Conservation (phyloP, 2,329 filamentous ascomycete genomes). For the Aspergillus carbonarius region DNA sequence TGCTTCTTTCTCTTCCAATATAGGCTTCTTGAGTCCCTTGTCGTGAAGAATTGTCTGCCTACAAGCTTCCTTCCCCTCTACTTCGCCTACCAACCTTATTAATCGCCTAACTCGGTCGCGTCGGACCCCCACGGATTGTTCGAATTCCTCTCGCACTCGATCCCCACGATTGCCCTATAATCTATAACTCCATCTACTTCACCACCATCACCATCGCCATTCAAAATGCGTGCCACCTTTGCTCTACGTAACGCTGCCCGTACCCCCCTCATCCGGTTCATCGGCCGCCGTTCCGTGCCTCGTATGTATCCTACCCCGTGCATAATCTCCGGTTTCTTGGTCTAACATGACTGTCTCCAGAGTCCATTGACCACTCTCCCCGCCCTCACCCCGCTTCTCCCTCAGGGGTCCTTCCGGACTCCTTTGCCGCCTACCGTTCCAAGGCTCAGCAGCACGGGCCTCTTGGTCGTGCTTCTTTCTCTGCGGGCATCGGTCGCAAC, state of each 20-base stretch:
- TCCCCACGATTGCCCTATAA: slow-evolving; percentile 17
- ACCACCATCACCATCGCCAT: slow-evolving; percentile 6
- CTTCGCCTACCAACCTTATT: slow-evolving; percentile 8
- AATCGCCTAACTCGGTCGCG: slow-evolving; percentile 21
- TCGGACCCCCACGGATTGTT: slow-evolving; percentile 31
- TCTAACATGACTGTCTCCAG: slow-evolving; percentile 25
- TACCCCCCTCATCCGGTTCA: slow-evolving; percentile 51
- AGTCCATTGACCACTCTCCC: slow-evolving; percentile 54
- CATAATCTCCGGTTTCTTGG: not conserved
- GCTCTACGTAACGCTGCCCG: slow-evolving; percentile 44
- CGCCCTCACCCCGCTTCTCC: slow-evolving; percentile 60
- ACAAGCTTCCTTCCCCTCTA: not conserved
- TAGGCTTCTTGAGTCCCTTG: not conserved
- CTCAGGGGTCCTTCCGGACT: slow-evolving; percentile 56
- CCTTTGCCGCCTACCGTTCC: slow-evolving; percentile 61
- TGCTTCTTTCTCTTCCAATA: slow-evolving; percentile 12
- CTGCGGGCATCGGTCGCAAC: slow-evolving; percentile 55
- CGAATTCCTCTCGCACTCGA: slow-evolving; percentile 21
- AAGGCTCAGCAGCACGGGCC: slow-evolving; percentile 66
- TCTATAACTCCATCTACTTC: slow-evolving; percentile 8
- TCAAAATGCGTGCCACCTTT: slow-evolving; percentile 44
- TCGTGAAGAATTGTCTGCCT: not conserved
- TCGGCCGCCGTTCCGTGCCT: slow-evolving; percentile 48
- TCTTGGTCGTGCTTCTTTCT: slow-evolving; percentile 44
- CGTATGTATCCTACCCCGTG: slow-evolving; percentile 33